A percentile compares a stretch with the other conserved stretches of the same genome.
phyloP scores from a whole-genome alignment of 352 stramenopile genomes.

The Peronospora belbahrii region DNA sequence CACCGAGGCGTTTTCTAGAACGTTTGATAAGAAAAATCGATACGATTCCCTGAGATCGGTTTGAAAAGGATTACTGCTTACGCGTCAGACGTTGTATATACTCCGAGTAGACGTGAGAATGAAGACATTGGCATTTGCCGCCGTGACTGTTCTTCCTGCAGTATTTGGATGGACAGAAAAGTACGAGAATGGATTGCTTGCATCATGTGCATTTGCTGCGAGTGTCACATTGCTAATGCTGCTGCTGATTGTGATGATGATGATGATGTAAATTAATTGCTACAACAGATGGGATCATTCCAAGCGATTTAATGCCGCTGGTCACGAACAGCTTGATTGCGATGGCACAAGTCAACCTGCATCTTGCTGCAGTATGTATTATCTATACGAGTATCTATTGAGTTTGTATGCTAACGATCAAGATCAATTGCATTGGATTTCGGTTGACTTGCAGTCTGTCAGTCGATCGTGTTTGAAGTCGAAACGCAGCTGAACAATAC shows the following conservation, averaged over 20 bases:
- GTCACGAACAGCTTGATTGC: constrained; percentile 56
- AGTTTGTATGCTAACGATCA: background rate
- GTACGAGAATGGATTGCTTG: constrained; percentile 13
- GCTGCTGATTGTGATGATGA: background rate
- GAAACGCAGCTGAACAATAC: constrained; percentile 77
- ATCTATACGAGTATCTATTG: background rate
- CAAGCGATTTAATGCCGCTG: constrained; percentile 65
- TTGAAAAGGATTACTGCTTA: background rate
- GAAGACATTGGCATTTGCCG: constrained; percentile 14
- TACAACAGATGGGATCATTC: constrained; percentile 68
- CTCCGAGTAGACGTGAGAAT: constrained; percentile 10
- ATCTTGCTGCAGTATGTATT: constrained; percentile 65
- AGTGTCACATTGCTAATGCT: too few species aligned
- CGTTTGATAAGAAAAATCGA: background rate
- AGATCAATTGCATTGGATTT: background rate
- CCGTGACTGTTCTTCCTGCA: constrained; percentile 8
- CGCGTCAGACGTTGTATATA: too few species aligned
- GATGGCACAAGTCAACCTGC: constrained; percentile 40
- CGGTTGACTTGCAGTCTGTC: constrained; percentile 42
- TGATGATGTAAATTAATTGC: constrained; percentile 1
- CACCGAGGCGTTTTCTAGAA: constrained; percentile 21
- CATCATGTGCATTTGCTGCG: too few species aligned
- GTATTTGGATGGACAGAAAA: constrained; percentile 47
- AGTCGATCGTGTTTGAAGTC: constrained; percentile 75
- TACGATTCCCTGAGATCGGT: background rate